These are phyloP conservation scores for Termitomyces sp. DNA, from an alignment of 768 basidiomycete species.

Conservation along the genomic window DNA sequence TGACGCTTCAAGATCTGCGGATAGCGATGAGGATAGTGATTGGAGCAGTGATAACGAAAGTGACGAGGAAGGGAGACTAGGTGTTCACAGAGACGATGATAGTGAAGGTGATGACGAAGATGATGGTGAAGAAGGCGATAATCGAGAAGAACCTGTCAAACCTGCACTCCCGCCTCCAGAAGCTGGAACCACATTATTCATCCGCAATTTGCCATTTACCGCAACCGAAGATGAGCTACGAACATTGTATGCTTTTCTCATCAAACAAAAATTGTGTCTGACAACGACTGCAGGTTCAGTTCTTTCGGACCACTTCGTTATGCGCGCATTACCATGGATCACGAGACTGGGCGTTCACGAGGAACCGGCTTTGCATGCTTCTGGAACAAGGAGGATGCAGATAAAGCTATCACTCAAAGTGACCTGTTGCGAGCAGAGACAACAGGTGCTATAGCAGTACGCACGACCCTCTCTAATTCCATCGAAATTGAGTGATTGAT, in stretches of 20 bases:
- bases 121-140: constrained; percentile 24
- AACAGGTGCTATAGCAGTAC: constrained; percentile 34
- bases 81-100: constrained; percentile 37
- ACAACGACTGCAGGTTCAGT: constrained; percentile 59
- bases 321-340: constrained; percentile 85
- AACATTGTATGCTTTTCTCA: constrained; percentile 53
- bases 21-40: constrained; percentile 20
- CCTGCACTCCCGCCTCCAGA: constrained; percentile 79
- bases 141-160: constrained; percentile 43
- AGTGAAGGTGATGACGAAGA: constrained; percentile 29
- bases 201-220: constrained; percentile 89
- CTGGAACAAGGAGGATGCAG: constrained; percentile 90
- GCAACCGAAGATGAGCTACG: constrained; percentile 92
- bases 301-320: constrained; percentile 90
- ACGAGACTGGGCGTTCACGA: constrained; percentile 75
- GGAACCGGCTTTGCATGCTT: constrained; percentile 98
- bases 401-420: constrained; percentile 78
- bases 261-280: not conserved
- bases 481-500: not conserved
- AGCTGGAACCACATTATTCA: constrained; percentile 86
- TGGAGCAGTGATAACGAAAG: constrained; percentile 32
- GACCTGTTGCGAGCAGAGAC: constrained; percentile 65
- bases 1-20: constrained; percentile 24
- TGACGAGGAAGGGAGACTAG: constrained; percentile 36
- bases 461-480: constrained; percentile 6